phyloP scores from a whole-genome alignment of 2,329 filamentous ascomycete species.

The Chrysoporthe puriensis region DNA sequence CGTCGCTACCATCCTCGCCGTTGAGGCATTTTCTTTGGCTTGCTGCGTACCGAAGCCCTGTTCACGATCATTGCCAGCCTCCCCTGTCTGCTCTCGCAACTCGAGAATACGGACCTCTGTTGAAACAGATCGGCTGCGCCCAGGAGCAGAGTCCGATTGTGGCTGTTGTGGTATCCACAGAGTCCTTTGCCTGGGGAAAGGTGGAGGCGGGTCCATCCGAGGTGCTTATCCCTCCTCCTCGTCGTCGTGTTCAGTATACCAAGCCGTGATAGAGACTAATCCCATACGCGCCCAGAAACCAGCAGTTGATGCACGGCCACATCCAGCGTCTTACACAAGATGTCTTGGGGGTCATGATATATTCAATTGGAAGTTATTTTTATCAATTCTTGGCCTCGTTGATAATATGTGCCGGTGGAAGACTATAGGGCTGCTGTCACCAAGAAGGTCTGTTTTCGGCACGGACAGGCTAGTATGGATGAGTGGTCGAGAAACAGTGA shows the following conservation, averaged over 20 bases:
- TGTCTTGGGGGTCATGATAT: neutral
- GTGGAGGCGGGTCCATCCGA: conserved; percentile 25
- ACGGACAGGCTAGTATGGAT: conserved; percentile 22
- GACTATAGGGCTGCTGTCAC: conserved; percentile 16
- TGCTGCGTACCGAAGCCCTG: neutral
- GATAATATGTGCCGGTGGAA: conserved; percentile 1
- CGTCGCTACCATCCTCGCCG: conserved; percentile 13
- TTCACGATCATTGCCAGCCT: conserved; percentile 11
- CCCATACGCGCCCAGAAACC: conserved; percentile 16
- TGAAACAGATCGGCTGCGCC: conserved; percentile 27
- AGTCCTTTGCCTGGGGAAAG: conserved; percentile 22
- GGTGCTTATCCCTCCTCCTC: conserved; percentile 3
- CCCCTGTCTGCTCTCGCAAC: conserved; percentile 11
- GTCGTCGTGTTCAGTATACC: neutral
- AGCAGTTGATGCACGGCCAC: neutral
- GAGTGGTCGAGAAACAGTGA: conserved; percentile 17
- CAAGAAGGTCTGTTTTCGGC: conserved; percentile 18
- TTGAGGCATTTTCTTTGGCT: conserved; percentile 27
- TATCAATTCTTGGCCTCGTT: neutral
- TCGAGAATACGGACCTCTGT: conserved; percentile 24
- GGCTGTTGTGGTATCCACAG: conserved; percentile 7
- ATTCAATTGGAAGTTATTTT: neutral
- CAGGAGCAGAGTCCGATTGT: conserved; percentile 21
- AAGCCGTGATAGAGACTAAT: conserved; percentile 14
- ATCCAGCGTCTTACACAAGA: neutral